A percentile compares a stretch with the other conserved stretches of the same genome.
Evolutionary conservation across 495 filamentous ascomycete species (phyloP).

Genomic region (Aspergillus avenaceus): DNA sequence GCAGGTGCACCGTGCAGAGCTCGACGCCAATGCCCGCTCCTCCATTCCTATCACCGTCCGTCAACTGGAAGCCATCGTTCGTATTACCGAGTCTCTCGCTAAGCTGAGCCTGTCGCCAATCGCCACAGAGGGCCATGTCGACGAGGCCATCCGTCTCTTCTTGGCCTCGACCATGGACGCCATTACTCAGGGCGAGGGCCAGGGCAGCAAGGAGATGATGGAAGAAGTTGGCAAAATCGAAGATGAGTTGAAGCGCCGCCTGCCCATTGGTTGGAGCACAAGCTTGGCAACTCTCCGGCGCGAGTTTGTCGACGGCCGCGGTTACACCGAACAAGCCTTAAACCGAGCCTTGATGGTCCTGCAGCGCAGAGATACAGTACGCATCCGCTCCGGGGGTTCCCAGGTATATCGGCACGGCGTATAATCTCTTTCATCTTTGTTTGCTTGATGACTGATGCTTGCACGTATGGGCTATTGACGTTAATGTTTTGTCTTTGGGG

Average conservation of each 20-base stretch:
- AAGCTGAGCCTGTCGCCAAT: conserved; percentile 83
- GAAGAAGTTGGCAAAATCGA: conserved; percentile 86
- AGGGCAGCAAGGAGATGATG: conserved; percentile 80
- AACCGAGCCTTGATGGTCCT: conserved; percentile 80
- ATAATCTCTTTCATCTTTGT: conserved; percentile 26
- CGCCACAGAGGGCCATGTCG: conserved; percentile 86
- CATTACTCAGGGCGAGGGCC: conserved; percentile 78
- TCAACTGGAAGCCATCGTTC: conserved; percentile 94
- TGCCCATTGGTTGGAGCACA: conserved; percentile 95
- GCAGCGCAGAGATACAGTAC: conserved; percentile 83
- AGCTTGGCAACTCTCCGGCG: conserved; percentile 79
- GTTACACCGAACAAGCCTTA: conserved; percentile 81
- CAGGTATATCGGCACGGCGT: conserved; percentile 80
- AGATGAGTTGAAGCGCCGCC: conserved; percentile 78
- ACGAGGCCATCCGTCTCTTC: conserved; percentile 97
- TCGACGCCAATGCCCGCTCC: conserved; percentile 80
- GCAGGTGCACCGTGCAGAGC: conserved; percentile 86
- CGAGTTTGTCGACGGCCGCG: conserved; percentile 85
- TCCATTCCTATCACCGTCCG: conserved; percentile 97
- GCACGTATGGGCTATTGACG: conserved; percentile 6
- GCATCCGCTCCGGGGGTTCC: conserved; percentile 82
- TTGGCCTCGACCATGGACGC: conserved; percentile 97
- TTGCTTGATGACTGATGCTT: conserved; percentile 14
- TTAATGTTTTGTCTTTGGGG: conserved; percentile 3
- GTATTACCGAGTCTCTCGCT: conserved; percentile 93